Percentiles rank a stretch among this genome's conserved stretches.
Evolutionary conservation across 179 eudicot species (phyloP).

Genomic region (Drosera spatulata): DNA sequence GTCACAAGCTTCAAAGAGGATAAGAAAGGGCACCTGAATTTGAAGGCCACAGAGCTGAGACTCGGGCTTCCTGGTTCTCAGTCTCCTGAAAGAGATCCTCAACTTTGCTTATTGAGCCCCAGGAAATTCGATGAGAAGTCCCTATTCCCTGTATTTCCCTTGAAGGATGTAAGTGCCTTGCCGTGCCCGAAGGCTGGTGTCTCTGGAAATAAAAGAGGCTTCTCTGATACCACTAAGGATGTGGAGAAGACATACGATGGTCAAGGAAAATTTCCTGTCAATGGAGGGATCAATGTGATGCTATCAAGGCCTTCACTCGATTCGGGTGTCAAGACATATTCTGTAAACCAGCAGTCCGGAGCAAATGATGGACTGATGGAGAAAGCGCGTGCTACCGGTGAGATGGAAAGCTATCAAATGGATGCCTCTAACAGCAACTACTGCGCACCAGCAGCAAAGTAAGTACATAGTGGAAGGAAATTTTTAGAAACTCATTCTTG

Average conservation of each 20-base stretch:
- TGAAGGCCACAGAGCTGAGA: constrained; percentile 85
- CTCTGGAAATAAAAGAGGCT: constrained; percentile 79
- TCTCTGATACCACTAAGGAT: constrained; percentile 46
- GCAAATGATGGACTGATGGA: constrained; percentile 14
- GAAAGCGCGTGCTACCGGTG: constrained; percentile 12
- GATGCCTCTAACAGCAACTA: constrained; percentile 24
- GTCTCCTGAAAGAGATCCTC: constrained; percentile 63
- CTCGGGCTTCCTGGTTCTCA: constrained; percentile 92
- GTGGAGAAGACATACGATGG: constrained; percentile 24
- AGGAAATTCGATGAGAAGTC: constrained; percentile 62
- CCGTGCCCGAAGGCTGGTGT: constrained; percentile 34
- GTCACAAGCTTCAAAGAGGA: constrained; percentile 39
- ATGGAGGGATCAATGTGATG: constrained; percentile 10
- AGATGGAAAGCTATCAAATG: constrained; percentile 6
- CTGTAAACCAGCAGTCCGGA: constrained; percentile 15
- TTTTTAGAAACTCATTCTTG: background rate
- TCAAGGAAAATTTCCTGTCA: constrained; percentile 31
- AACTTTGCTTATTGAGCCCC: constrained; percentile 23
- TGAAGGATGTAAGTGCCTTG: constrained; percentile 38
- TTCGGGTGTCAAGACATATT: constrained; percentile 6
- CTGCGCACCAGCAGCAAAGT: constrained; percentile 82
- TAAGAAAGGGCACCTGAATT: constrained; percentile 40
- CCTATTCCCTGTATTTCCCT: constrained; percentile 69
- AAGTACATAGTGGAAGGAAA: constrained; percentile 13
- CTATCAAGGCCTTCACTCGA: constrained; percentile 13